Base-by-base conservation (phyloP, 2,329 filamentous ascomycete species). In the Aspergillus novoparasiticus region DNA sequence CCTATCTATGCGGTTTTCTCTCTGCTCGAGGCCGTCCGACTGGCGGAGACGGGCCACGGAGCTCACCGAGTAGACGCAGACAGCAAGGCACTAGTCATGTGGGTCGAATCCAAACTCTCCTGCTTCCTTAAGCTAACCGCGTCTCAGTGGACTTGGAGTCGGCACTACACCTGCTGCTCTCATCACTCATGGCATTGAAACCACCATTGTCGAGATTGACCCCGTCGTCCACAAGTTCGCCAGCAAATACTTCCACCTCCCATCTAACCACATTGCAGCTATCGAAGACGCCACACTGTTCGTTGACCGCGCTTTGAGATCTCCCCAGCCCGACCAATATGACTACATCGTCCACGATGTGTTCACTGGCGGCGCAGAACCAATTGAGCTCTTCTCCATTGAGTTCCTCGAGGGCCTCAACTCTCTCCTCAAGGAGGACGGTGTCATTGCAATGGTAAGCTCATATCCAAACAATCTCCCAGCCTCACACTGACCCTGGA, bases 321-420 rank as follows among this genome's bases (percentile, higher is more conserved):
- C 58, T 73, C 84, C 55, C 81, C 81, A 60, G 72, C 78, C 57
- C 69, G 79, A 32, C 71, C 80, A 61, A 75, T 99, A 90, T 76
- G 90, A 97, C 80, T 98, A 97, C 81, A 95, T 99, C 73, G 85
- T 99, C 59, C 95, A 99, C 76, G 95, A 99, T 70, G 95, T 99
- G 28, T 99, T 99, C 76, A 99, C 95, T 0, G 95, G 95, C 28
- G 95, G 95, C 58, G 94, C 93, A 0, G 95, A 98, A 76, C 95
- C 95, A 0, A 87, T 94, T 3, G 84, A 89, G 9, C 86, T 99
- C 9, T 99, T 99, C 79, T 98, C 94, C 0, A 77, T 89, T 6
- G 90, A 95, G 70, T 98, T 99, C 72, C 80, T 99, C 50, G 78
- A 85, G 58, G 87, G 90, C 6, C 82, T 99, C 1, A 81, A 87